Conservation (phyloP, 129 eudicot genomes). For the Cynara cardunculus region DNA sequence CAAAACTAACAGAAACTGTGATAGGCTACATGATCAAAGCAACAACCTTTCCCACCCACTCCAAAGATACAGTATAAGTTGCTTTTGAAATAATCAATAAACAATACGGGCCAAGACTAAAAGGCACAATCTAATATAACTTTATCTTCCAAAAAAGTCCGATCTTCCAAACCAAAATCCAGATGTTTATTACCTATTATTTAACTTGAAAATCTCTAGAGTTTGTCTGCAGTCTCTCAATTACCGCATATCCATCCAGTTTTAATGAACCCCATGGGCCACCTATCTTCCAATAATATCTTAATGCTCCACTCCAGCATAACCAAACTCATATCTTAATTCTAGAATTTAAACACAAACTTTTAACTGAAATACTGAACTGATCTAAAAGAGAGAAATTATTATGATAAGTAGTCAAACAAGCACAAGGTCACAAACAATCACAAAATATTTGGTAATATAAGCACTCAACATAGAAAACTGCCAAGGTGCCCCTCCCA, state of each 20-base stretch:
- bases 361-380: background rate
- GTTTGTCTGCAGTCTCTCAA: background rate
- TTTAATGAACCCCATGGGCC: too few relatives aligned
- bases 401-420: background rate
- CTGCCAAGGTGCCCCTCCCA: background rate
- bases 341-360: background rate
- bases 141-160: too few relatives aligned
- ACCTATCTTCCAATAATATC: background rate
- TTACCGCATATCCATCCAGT: too few relatives aligned
- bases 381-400: background rate
- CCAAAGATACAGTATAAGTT: too few relatives aligned
- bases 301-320: background rate
- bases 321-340: background rate
- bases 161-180: too few relatives aligned
- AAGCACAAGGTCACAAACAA: background rate
- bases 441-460: background rate
- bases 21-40: too few relatives aligned
- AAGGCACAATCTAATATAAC: too few relatives aligned
- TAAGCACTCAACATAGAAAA: background rate
- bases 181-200: too few relatives aligned
- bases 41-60: too few relatives aligned
- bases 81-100: too few relatives aligned
- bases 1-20: too few relatives aligned
- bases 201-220: background rate
- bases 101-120: too few relatives aligned